These are phyloP conservation scores for Ophiorrhiza pumila DNA, from an alignment of 257 asterid genomes.

Conservation along the genomic window DNA sequence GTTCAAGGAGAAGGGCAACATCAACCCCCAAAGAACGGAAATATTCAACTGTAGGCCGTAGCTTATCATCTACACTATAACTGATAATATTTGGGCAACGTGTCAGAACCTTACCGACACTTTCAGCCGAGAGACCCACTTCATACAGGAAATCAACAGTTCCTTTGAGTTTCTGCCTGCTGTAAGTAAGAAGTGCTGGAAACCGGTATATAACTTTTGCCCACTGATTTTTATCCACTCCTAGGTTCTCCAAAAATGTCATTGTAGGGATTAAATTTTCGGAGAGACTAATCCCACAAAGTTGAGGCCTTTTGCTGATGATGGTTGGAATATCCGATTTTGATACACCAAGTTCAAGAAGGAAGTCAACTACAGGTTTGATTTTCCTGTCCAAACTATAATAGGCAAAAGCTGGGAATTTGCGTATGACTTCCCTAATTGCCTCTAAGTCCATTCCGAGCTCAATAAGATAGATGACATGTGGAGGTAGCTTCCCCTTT, in stretches of 20 bases:
- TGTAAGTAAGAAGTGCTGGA: conserved; percentile 95
- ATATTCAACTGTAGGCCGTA: conserved; percentile 77
- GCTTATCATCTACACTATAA: conserved; percentile 81
- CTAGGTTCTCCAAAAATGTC: conserved; percentile 77
- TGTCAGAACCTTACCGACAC: conserved; percentile 75
- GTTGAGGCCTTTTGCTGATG: conserved; percentile 84
- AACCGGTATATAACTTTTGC: conserved; percentile 85
- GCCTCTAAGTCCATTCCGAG: conserved; percentile 83
- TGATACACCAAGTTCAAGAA: conserved; percentile 72
- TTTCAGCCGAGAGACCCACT: conserved; percentile 79
- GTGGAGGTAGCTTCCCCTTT: conserved; percentile 70
- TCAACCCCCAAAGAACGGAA: conserved; percentile 68
- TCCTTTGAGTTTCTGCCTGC: conserved; percentile 59
- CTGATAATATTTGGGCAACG: conserved; percentile 84
- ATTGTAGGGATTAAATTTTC: conserved; percentile 91
- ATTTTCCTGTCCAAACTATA: conserved; percentile 94
- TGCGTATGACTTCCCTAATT: conserved; percentile 65
- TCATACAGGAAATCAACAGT: conserved; percentile 83
- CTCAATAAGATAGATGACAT: conserved; percentile 69
- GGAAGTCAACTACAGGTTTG: conserved; percentile 85
- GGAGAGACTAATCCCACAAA: conserved; percentile 87
- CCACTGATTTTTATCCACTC: conserved; percentile 83
- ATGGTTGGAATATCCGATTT: conserved; percentile 65
- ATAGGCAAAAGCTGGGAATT: conserved; percentile 89
- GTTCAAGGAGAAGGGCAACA: conserved; percentile 57